Evolutionary conservation across 2,329 filamentous ascomycete species (phyloP), one percentile per base, ranked within the genome.

Genomic region (Clarireedia monteithiana): DNA sequence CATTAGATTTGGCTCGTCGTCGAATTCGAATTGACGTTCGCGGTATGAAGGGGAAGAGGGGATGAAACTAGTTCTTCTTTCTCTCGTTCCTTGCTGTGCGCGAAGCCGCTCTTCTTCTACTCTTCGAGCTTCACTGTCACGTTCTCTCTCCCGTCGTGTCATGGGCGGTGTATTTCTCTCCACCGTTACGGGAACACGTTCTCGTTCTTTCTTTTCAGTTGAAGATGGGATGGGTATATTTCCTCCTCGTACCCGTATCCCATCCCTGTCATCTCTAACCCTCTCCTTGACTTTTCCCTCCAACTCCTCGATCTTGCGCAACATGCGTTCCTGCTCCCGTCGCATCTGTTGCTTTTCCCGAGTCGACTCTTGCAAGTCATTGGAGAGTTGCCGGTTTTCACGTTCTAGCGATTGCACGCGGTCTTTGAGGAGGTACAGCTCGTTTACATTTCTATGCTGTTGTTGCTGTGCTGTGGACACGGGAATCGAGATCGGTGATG

Each of bases 401-500:
- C 6, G 10, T 15, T 55, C 53, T 7, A 55, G 52, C 4, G 15
- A 23, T 34, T 49, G 24, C 6, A 54, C 45, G 9, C 45, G 52
- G 17, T 55, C 53, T 24, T 55, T 55, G 38, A 55, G 6, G 12
- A 50, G 24, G n/a, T 55, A 50, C 5, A 55, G 12, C n/a, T 34
- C 53, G 14, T 17, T 14, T 9, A 34, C 14, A 17, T 50, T 55
- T 4, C 30, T 20, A 20, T 20, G 20, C 20, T 20, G 20, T 20
- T 20, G 34, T 23, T 34, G 30, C 10, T 12, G 10, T 5, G 26
- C 7, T 7, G 26, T 7, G 26, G 26, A 27, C 5, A 7, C 26
- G 10, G 30, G 30, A 12, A 34, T 34, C 4, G 30, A 10, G 10
- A 34, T 34, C 51, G 15, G 15, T 4, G 14, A 48, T 45, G 6